These are phyloP conservation scores for Eutrema japonicum DNA, from an alignment of 345 rosid genomes.

Conservation along the genomic window DNA sequence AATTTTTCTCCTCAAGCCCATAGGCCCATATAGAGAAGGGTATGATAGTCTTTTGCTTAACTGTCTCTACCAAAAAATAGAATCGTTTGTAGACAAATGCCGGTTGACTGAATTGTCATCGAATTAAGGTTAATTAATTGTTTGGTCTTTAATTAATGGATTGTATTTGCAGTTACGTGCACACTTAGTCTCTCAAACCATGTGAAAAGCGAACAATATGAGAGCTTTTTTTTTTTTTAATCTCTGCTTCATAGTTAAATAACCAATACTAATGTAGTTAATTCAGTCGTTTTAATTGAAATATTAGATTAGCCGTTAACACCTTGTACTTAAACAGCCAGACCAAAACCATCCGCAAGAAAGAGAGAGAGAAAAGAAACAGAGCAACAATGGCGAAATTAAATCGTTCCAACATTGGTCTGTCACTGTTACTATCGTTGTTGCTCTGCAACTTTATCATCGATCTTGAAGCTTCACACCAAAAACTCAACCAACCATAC, in stretches of 20 bases:
- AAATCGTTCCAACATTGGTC: not conserved
- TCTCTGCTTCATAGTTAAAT: not conserved
- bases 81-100: not conserved
- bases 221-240: not conserved
- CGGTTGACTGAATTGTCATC: not conserved
- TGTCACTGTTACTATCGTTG: slow-evolving; percentile 20
- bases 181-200: slow-evolving; percentile 13
- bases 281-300: not conserved
- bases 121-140: not conserved
- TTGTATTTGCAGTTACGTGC: slow-evolving; percentile 9
- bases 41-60: not conserved
- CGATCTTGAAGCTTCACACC: slow-evolving; percentile 32
- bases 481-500: slow-evolving; percentile 53
- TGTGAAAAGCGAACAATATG: not conserved
- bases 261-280: not conserved
- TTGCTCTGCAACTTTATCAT: slow-evolving; percentile 35
- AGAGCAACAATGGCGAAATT: slow-evolving; percentile 38
- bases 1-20: not conserved
- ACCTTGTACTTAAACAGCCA: not conserved
- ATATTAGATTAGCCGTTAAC: slow-evolving; percentile 13
- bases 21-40: slow-evolving; percentile 5
- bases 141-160: slow-evolving; percentile 33
- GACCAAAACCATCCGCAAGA: slow-evolving; percentile 13
- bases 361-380: not conserved
- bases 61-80: not conserved